Conservation (phyloP, 2,329 filamentous ascomycete genomes). For the Drechmeria coniospora region DNA sequence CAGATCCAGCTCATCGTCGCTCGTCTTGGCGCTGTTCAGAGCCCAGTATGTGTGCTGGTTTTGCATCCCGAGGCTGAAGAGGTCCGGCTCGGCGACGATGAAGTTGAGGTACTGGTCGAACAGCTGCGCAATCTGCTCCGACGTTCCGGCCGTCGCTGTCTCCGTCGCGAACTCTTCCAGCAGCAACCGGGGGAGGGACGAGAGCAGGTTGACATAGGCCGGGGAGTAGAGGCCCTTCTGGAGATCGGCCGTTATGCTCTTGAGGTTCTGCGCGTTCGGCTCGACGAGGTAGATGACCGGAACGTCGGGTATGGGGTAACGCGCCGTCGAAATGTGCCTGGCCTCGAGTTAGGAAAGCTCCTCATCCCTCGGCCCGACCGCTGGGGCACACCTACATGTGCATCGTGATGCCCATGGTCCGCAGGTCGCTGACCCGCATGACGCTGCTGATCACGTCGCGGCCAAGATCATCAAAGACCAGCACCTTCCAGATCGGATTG, state of each 20-base stretch:
- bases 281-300: slow-evolving; percentile 95
- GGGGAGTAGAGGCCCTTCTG: slow-evolving; percentile 79
- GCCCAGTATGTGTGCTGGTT: slow-evolving; percentile 87
- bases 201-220: slow-evolving; percentile 93
- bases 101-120: slow-evolving; percentile 98
- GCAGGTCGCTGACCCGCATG: slow-evolving; percentile 79
- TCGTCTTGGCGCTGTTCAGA: slow-evolving; percentile 84
- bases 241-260: slow-evolving; percentile 72
- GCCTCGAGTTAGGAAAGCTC: too few species aligned
- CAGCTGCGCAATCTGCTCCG: slow-evolving; percentile 80
- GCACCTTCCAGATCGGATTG: slow-evolving; percentile 92
- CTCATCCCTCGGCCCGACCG: neutral
- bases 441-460: slow-evolving; percentile 96
- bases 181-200: slow-evolving; percentile 75
- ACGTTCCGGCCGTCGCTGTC: slow-evolving; percentile 68
- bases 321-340: slow-evolving; percentile 64
- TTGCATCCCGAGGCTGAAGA: slow-evolving; percentile 87
- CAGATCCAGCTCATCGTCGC: slow-evolving; percentile 75
- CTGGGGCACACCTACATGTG: slow-evolving; percentile 66
- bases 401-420: slow-evolving; percentile 90
- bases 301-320: slow-evolving; percentile 89
- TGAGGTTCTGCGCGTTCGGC: slow-evolving; percentile 65
- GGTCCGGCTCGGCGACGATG: slow-evolving; percentile 83
- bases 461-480: slow-evolving; percentile 85
- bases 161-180: slow-evolving; percentile 90